phyloP scores from a whole-genome alignment of 2,329 filamentous ascomycete genomes.

The Triangularia verruculosa region DNA sequence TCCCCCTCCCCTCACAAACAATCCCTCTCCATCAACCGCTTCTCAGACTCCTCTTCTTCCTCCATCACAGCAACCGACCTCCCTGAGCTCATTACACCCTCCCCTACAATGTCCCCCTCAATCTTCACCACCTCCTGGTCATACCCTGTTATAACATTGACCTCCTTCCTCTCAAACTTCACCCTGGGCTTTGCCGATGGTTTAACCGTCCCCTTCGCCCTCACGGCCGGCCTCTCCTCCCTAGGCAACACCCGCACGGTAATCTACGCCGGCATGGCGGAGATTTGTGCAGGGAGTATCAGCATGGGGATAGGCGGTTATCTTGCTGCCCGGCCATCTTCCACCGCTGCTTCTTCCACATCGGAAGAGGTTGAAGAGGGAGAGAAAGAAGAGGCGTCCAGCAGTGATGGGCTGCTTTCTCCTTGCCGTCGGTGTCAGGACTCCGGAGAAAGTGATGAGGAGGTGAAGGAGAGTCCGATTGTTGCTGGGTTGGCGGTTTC shows the following conservation, averaged over 20 bases:
- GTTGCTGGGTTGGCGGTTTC: constrained; percentile 30
- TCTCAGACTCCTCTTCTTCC: neutral
- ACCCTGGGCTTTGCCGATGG: constrained; percentile 67
- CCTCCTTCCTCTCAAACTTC: constrained; percentile 5
- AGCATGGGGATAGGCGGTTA: constrained; percentile 73
- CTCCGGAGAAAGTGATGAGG: neutral
- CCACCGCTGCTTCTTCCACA: neutral
- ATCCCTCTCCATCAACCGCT: neutral
- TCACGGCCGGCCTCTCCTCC: constrained; percentile 67
- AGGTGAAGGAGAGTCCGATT: neutral
- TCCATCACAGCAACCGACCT: neutral
- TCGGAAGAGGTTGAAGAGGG: neutral
- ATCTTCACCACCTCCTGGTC: neutral
- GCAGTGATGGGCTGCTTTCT: neutral
- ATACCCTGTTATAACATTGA: neutral
- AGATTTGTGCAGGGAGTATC: constrained; percentile 68
- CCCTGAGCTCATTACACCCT: neutral
- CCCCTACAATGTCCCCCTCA: neutral
- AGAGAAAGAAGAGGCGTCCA: neutral
- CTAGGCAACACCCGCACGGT: constrained; percentile 60
- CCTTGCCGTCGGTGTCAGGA: neutral
- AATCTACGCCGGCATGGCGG: constrained; percentile 66
- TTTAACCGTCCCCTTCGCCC: constrained; percentile 70
- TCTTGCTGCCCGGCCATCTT: constrained; percentile 47
- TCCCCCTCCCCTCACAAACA: neutral